These are phyloP conservation scores for Flaveria brownii DNA, from an alignment of 129 eudicot species.

Conservation along the genomic window DNA sequence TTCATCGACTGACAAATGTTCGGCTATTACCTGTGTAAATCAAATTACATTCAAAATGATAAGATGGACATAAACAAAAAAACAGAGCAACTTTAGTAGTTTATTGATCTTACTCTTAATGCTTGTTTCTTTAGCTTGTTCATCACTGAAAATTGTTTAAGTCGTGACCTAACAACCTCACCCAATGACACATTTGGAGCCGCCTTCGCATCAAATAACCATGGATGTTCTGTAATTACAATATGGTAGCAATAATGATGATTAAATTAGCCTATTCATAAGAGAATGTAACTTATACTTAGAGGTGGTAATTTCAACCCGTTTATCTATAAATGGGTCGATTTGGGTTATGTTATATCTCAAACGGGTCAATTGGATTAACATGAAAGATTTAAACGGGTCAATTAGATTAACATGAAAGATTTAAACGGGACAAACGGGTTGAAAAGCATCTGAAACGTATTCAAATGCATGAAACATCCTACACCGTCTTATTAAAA, in stretches of 20 bases:
- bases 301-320: not conserved
- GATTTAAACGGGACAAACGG: not conserved
- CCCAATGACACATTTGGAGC: conserved; percentile 89
- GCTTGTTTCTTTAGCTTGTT: conserved; percentile 86
- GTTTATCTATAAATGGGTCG: not conserved
- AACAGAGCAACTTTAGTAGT: conserved; percentile 13
- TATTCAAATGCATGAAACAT: conserved; percentile 11
- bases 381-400: not conserved
- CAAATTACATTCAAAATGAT: conserved; percentile 26
- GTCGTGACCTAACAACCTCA: conserved; percentile 87
- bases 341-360: conserved; percentile 9
- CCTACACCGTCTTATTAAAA: no score
- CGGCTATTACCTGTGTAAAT: conserved; percentile 62
- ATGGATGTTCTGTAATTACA: conserved; percentile 66
- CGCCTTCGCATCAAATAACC: conserved; percentile 66
- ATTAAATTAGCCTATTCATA: not conserved
- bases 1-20: conserved; percentile 72
- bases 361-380: not conserved
- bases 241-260: conserved; percentile 3
- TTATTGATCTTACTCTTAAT: conserved; percentile 49
- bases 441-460: no score
- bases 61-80: not conserved
- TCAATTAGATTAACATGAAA: not conserved
- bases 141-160: conserved; percentile 79
- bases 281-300: not conserved